Evolutionary conservation across 2,329 filamentous ascomycete species (phyloP), one percentile per base, ranked within the genome.

Genomic region (Aspergillus caelatus): DNA sequence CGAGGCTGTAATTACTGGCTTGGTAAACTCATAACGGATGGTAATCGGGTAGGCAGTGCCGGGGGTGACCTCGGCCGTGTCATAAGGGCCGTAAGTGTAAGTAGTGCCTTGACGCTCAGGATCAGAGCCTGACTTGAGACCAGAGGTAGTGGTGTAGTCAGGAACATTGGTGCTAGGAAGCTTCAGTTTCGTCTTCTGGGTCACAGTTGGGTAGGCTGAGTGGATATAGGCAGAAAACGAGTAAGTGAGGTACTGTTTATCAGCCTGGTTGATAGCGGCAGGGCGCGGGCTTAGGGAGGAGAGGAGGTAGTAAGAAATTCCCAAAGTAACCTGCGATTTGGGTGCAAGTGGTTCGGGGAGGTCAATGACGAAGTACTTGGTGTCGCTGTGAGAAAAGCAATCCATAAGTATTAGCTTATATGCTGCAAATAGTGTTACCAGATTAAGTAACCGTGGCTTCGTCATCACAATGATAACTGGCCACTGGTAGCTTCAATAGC

Each of bases 131-230:
- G 85, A 81, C 69, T 86, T 88, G 54, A 85, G 78, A 12, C 82
- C 79, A 23, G 86, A 84, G 21, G 96, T 85, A 67, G 87, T 89
- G 60, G 93, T 97, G 79, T 92, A 96, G 75, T 97, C 93, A 62
- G 93, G 91, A 32, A 97, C 85, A 71, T 92, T 89, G 67, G 86
- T 82, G 60, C 88, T 90, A 55, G 91, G 86, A 71, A 96, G 89
- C 83, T 97, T 97, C 80, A 99, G 81, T 80, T 98, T 97, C 45
- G 95, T 98, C 87, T 97, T 97, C 79, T 99, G 95, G 82, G 97
- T 97, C 72, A 87, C 78, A 16, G 93, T 97, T 21, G 85, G 81
- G 82, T 99, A 99, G 65, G 91, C 89, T 11, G 92, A 96, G 19
- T 89, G 90, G 54, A 85, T 86, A 80, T 96, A 97, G 69, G 91